Evolutionary conservation across 345 rosid species (phyloP), one percentile per base, ranked within the genome.

Genomic region (Eucalyptus curtisii): DNA sequence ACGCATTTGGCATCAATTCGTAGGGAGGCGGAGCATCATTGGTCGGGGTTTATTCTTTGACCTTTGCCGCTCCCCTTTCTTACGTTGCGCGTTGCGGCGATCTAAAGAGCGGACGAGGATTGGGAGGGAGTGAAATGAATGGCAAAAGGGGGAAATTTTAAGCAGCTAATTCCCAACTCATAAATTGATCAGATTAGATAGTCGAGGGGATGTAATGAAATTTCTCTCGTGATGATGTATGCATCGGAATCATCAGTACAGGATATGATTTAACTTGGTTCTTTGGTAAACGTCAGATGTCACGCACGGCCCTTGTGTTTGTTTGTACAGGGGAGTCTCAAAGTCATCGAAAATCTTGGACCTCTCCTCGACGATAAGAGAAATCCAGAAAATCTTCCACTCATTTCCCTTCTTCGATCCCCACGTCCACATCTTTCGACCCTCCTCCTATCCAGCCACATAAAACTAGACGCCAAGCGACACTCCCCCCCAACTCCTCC

Each of bases 341-440:
- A 2, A 76, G 84, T 76, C 84, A 91, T 89, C 91, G 92, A 91
- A 86, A 88, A 89, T 92, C 93, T 90, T 89, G 89, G 92, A 88
- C 99, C 99, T 92, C 96, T 82, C 91, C 91, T 93, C 92, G 88
- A 85, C 91, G 97, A 95, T 96, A 95, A 96, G 96, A 91, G 90
- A 80, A 89, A 91, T 90, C 49, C 88, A 68, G 82, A 76, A 76
- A 40, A 76, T 76, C 82, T n/a, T 89, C 93, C 94, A 91, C 88
- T 90, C 92, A 45, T 87, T 87, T 90, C n/a, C 86, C 42, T 88
- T 15, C 86, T 50, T 89, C 88, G 90, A 88, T 89, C 90, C 80
- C 89, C 91, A 71, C 94, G 92, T 93, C 95, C 90, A 89, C 95
- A 90, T 88, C 93, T 49, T 49, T 81, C 90, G 85, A 15, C 48